These are phyloP conservation scores for Primulina tabacum DNA, from an alignment of 257 asterid species.

Conservation along the genomic window DNA sequence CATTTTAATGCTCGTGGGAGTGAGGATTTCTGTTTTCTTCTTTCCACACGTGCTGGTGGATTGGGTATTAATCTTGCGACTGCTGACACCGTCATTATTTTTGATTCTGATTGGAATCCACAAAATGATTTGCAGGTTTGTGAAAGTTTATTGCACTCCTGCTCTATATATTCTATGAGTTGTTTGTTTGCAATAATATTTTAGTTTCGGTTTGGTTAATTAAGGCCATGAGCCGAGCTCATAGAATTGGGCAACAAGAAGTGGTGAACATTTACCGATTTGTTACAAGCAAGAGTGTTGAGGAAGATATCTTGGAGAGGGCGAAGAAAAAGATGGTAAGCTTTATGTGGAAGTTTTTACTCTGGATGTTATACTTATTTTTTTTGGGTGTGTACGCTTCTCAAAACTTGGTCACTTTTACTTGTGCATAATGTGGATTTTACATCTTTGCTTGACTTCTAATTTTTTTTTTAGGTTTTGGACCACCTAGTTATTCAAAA, in stretches of 20 bases:
- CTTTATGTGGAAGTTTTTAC: conserved; percentile 17
- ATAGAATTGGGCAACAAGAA: conserved; percentile 99
- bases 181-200: conserved; percentile 11
- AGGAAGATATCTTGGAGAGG: conserved; percentile 98
- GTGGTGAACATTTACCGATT: conserved; percentile 96
- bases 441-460: conserved; percentile 15
- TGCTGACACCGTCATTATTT: conserved; percentile 97
- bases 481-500: conserved; percentile 98
- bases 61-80: conserved; percentile 99
- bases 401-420: not conserved
- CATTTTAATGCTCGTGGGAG: conserved; percentile 98
- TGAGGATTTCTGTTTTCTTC: conserved; percentile 98
- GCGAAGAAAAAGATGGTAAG: conserved; percentile 98
- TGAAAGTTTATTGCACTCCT: conserved; percentile 17
- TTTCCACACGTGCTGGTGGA: conserved; percentile 99
- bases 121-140: conserved; percentile 97
- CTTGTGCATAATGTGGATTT: conserved; percentile 6
- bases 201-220: conserved; percentile 25
- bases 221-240: conserved; percentile 99
- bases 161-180: not conserved
- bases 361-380: conserved; percentile 11
- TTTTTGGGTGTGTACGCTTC: conserved; percentile 10
- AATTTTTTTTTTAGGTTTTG: conserved; percentile 56
- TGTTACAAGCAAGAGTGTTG: conserved; percentile 99
- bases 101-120: conserved; percentile 99